A percentile compares a stretch with the other conserved stretches of the same genome.
Conservation (phyloP, 2,329 filamentous ascomycete genomes). For the Ophiostoma sp. region DNA sequence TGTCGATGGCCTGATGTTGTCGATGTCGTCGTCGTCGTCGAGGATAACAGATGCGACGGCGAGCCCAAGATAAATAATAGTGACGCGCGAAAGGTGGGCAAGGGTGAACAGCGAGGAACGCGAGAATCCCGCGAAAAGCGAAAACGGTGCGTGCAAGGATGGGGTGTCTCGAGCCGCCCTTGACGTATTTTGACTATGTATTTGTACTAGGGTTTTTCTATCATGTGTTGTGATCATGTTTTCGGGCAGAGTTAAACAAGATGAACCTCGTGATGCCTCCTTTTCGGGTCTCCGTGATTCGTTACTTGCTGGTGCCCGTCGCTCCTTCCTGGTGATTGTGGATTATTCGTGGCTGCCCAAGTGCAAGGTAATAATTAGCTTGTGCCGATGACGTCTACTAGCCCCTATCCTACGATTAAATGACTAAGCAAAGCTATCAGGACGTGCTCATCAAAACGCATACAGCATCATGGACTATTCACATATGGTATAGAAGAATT, state of each 20-base stretch:
- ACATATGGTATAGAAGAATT: too few species aligned
- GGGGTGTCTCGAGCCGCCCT: not conserved
- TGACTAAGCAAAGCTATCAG: not conserved
- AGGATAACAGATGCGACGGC: not conserved
- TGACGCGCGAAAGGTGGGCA: not conserved
- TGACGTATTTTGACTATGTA: not conserved
- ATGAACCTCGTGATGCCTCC: too few species aligned
- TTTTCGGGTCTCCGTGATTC: not conserved
- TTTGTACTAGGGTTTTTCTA: not conserved
- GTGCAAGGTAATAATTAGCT: not conserved
- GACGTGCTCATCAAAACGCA: too few species aligned
- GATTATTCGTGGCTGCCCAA: not conserved
- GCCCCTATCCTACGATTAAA: not conserved
- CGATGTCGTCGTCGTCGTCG: not conserved
- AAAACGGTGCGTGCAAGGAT: not conserved
- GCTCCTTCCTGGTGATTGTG: slow-evolving; percentile 2
- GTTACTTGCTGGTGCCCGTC: not conserved
- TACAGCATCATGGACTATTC: too few species aligned
- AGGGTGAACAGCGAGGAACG: not conserved
- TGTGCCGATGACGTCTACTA: slow-evolving; percentile 9
- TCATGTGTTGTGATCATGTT: too few species aligned
- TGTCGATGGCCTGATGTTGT: not conserved
- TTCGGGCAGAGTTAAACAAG: too few species aligned
- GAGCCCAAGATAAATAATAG: not conserved
- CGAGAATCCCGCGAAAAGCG: slow-evolving; percentile 1